These are phyloP conservation scores for Dothideomycetes sp. DNA, from an alignment of 2,329 filamentous ascomycete species.

Conservation along the genomic window DNA sequence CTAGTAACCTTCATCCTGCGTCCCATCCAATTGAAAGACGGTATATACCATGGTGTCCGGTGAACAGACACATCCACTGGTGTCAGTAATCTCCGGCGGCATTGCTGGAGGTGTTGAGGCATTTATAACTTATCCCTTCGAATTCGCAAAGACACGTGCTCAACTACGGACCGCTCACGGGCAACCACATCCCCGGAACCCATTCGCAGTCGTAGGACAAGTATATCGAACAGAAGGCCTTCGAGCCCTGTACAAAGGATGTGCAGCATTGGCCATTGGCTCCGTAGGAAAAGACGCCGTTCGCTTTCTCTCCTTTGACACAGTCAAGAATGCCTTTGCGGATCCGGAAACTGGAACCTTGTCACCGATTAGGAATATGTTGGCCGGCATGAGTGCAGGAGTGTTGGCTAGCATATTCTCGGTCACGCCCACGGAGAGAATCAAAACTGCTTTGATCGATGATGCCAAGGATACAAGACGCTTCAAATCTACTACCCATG, in stretches of 20 bases:
- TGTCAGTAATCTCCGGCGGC: slow-evolving; percentile 28
- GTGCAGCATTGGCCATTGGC: slow-evolving; percentile 50
- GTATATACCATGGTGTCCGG: no score
- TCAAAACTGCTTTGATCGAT: slow-evolving; percentile 60
- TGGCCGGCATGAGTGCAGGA: slow-evolving; percentile 56
- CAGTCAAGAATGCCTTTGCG: slow-evolving; percentile 51
- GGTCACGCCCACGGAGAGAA: slow-evolving; percentile 58
- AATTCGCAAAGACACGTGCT: slow-evolving; percentile 58
- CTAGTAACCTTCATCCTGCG: no score
- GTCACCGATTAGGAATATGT: slow-evolving; percentile 47
- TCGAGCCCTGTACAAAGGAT: slow-evolving; percentile 54
- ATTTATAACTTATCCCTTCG: slow-evolving; percentile 47
- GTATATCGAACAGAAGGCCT: slow-evolving; percentile 50
- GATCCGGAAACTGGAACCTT: slow-evolving; percentile 48
- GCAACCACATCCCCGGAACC: slow-evolving; percentile 43
- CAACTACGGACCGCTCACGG: slow-evolving; percentile 41
- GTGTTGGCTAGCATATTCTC: slow-evolving; percentile 53
- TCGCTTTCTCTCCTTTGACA: slow-evolving; percentile 57
- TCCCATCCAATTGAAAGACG: no score
- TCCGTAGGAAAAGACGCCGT: slow-evolving; percentile 57
- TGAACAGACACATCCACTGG: slow-evolving; percentile 24
- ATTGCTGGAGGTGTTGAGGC: slow-evolving; percentile 29
- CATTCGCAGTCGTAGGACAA: slow-evolving; percentile 47
- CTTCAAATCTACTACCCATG: slow-evolving; percentile 45
- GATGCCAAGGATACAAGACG: slow-evolving; percentile 41